These are phyloP conservation scores for Nicotiana sylvestris DNA, from an alignment of 257 asterid species.

Conservation along the genomic window DNA sequence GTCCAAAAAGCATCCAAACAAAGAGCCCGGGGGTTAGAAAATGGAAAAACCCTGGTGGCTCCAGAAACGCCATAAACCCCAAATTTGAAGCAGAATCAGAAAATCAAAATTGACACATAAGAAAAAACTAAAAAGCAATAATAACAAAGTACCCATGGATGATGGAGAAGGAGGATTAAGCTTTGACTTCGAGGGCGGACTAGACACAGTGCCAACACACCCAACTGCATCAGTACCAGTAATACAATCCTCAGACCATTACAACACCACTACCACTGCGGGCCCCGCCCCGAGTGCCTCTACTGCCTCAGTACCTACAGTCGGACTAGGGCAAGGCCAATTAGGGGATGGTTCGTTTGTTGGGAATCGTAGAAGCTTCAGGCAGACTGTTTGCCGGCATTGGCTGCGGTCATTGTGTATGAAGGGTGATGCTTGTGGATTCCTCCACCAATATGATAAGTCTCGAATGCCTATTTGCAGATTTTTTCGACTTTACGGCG, in stretches of 20 bases:
- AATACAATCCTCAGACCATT: conserved; percentile 39
- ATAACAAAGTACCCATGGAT: conserved; percentile 40
- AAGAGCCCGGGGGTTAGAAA: background rate
- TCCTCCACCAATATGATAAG: conserved; percentile 90
- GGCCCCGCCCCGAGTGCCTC: conserved; percentile 20
- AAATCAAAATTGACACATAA: background rate
- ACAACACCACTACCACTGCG: conserved; percentile 17
- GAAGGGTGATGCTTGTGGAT: conserved; percentile 95
- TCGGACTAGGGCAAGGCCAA: background rate
- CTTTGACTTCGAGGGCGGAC: conserved; percentile 90
- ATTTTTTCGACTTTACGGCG: conserved; percentile 75
- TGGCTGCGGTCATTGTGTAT: conserved; percentile 87
- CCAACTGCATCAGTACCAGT: conserved; percentile 87
- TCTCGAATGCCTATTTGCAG: conserved; percentile 91
- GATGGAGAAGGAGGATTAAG: conserved; percentile 93
- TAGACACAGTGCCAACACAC: conserved; percentile 62
- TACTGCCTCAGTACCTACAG: conserved; percentile 25
- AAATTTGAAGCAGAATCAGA: background rate
- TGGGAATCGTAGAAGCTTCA: conserved; percentile 61
- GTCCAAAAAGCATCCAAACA: background rate
- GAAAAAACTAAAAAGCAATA: background rate
- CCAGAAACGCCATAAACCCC: background rate
- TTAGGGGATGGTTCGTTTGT: conserved; percentile 20
- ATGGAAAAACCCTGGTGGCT: background rate
- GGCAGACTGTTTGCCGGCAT: conserved; percentile 93